phyloP scores from a whole-genome alignment of 345 rosid species.

The Bruguiera sexangula region DNA sequence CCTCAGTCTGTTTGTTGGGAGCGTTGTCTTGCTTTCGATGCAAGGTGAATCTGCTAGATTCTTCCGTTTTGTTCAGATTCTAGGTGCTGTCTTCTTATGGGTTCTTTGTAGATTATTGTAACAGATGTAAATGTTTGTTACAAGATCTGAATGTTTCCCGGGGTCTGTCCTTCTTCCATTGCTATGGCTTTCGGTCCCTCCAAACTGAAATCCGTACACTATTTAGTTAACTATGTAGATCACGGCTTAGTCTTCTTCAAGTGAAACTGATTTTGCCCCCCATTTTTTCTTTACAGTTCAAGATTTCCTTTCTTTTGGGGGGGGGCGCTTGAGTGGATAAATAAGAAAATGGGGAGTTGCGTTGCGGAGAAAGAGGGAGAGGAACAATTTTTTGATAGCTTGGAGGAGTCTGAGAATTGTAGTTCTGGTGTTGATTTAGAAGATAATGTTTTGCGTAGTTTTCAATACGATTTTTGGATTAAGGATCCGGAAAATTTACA shows the following conservation, averaged over 20 bases:
- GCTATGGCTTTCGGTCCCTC: too few relatives aligned
- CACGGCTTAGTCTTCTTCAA: too few relatives aligned
- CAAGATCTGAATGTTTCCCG: conserved; percentile 13
- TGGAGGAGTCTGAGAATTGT: conserved; percentile 48
- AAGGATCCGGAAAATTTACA: conserved; percentile 46
- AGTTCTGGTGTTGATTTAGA: conserved; percentile 23
- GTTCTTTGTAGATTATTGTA: not conserved
- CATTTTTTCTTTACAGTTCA: conserved; percentile 10
- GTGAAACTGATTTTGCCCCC: too few relatives aligned
- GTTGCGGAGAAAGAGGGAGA: conserved; percentile 42
- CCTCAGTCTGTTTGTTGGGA: not conserved
- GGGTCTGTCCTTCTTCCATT: too few relatives aligned
- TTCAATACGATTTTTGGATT: conserved; percentile 48
- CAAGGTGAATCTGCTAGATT: too few relatives aligned
- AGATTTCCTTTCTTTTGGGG: conserved; percentile 22
- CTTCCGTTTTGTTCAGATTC: not conserved
- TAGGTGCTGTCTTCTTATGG: not conserved
- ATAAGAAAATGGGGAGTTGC: conserved; percentile 31
- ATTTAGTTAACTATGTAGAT: too few relatives aligned
- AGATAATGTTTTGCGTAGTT: conserved; percentile 16
- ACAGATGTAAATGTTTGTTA: not conserved
- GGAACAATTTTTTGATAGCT: conserved; percentile 53
- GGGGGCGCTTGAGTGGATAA: not conserved
- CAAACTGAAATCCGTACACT: too few relatives aligned
- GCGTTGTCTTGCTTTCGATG: too few relatives aligned